Percentiles rank a stretch among this genome's conserved stretches.
Evolutionary conservation across 1,284 basidiomycete genomes (phyloP).

Genomic region (Boletus mariae): DNA sequence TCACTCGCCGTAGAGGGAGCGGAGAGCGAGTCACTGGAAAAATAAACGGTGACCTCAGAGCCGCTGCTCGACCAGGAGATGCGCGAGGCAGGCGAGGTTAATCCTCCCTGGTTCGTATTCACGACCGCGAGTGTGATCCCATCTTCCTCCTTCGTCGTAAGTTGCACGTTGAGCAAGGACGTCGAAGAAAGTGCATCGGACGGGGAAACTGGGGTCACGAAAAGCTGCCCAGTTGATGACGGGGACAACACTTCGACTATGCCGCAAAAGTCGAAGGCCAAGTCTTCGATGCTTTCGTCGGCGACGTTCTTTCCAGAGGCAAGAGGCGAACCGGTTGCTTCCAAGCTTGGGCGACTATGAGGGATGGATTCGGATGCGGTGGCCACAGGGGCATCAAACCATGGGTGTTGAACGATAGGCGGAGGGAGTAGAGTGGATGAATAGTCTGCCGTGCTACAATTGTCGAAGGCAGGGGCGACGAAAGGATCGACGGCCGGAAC

Average conservation of each 20-base stretch:
- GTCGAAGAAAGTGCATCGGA: neutral
- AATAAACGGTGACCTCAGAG: conserved; percentile 6
- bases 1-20: neutral
- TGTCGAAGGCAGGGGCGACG: neutral
- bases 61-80: neutral
- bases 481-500: neutral
- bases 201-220: neutral
- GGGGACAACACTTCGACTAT: neutral
- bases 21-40: conserved; percentile 11
- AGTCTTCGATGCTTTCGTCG: neutral
- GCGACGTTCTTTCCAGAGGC: neutral
- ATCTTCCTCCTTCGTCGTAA: conserved; percentile 10
- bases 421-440: neutral
- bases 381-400: neutral
- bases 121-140: neutral
- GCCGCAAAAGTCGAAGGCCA: neutral
- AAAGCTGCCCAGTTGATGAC: neutral
- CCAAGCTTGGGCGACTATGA: neutral
- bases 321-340: neutral
- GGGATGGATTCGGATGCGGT: neutral
- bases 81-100: neutral
- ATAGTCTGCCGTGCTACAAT: neutral
- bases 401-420: neutral
- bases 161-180: neutral
- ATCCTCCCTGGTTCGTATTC: neutral